Conservation (phyloP, 2,329 filamentous ascomycete species). For the Pseudogymnoascus sp. region DNA sequence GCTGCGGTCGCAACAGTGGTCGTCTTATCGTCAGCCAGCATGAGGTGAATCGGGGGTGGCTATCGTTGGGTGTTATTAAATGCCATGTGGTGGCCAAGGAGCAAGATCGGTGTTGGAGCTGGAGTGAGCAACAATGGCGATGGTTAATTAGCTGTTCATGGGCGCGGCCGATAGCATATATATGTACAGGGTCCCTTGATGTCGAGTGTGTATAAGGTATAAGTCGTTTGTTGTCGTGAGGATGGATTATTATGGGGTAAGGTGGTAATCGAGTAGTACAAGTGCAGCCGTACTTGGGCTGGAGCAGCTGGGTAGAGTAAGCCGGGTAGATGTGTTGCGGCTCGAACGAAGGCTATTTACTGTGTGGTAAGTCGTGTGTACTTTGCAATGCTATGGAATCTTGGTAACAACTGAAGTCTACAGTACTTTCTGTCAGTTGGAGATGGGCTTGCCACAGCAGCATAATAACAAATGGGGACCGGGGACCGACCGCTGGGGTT, state of each 20-base stretch:
- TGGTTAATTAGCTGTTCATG: background rate
- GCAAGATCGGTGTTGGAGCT: background rate
- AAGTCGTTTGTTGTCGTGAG: background rate
- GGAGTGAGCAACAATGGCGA: background rate
- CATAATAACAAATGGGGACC: background rate
- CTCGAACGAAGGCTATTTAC: background rate
- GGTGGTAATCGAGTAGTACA: background rate
- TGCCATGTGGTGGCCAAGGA: background rate
- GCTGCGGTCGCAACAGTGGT: background rate
- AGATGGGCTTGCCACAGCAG: background rate
- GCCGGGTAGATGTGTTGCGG: background rate
- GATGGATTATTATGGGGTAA: background rate
- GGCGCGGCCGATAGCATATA: background rate
- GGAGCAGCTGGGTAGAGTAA: background rate
- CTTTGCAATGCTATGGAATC: background rate
- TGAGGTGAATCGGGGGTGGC: background rate
- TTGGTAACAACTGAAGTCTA: background rate
- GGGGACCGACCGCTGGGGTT: background rate
- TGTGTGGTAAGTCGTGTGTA: background rate
- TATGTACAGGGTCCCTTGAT: background rate
- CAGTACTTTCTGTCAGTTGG: background rate
- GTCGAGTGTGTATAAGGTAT: background rate
- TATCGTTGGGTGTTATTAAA: background rate
- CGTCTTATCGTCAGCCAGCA: background rate
- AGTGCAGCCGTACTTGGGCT: background rate